phyloP scores from a whole-genome alignment of 2,329 filamentous ascomycete species.

The Pseudodiploospora longispora region DNA sequence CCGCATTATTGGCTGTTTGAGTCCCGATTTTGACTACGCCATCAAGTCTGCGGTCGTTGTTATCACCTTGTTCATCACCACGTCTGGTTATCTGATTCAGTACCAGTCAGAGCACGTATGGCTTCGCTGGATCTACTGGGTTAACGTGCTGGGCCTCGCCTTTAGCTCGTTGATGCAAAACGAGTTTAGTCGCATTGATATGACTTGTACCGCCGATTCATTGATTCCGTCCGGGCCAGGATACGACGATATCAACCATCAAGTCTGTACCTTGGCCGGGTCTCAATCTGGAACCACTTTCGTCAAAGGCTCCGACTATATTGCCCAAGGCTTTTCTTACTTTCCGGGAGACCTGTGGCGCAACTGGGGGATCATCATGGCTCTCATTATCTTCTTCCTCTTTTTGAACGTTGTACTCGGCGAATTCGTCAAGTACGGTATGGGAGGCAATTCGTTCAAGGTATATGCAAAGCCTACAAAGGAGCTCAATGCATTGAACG shows the following conservation, averaged over 20 bases:
- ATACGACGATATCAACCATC: constrained; percentile 64
- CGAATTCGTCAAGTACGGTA: constrained; percentile 69
- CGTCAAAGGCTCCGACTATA: constrained; percentile 61
- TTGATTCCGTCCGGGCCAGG: constrained; percentile 63
- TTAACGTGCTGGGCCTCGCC: constrained; percentile 65
- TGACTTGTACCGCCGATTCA: constrained; percentile 60
- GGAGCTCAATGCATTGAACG: constrained; percentile 59
- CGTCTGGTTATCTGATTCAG: constrained; percentile 77
- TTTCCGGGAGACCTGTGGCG: constrained; percentile 63
- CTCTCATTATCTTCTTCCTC: constrained; percentile 68
- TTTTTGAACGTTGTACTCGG: constrained; percentile 68
- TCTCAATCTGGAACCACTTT: constrained; percentile 54
- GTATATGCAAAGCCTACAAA: constrained; percentile 65
- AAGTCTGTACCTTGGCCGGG: constrained; percentile 74
- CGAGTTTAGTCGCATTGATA: constrained; percentile 62
- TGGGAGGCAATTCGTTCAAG: constrained; percentile 72
- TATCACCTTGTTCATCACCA: constrained; percentile 75
- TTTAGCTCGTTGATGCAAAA: constrained; percentile 81
- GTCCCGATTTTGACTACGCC: constrained; percentile 76
- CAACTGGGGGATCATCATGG: constrained; percentile 74
- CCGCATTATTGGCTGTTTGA: constrained; percentile 64
- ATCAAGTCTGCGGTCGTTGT: constrained; percentile 74
- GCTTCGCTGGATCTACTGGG: constrained; percentile 72
- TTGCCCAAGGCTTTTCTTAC: constrained; percentile 62
- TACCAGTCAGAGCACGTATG: constrained; percentile 67